Base-by-base conservation (phyloP, 306 rosid genomes). In the Cotoneaster glaucophyllus region DNA sequence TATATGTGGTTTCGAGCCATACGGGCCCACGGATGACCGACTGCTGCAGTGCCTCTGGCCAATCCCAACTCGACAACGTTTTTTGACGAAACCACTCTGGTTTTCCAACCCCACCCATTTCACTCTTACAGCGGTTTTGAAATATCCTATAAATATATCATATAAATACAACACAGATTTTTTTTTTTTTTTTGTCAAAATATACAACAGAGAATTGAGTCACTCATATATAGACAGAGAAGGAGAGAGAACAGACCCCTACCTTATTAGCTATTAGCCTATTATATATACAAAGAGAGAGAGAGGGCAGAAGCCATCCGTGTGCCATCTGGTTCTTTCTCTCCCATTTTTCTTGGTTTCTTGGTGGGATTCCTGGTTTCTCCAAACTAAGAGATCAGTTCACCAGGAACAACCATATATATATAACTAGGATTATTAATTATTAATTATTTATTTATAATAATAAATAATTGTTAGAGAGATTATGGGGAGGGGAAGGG, bases 401-500 rank as follows among this genome's bases (percentile, higher is more conserved):
- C 34, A 25, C 5, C 64, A 25, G 64, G 64, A 63, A 17, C 41
- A 21, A 29, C 21, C 53, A 6, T 15, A 39, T 48, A 48, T 48
- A 15, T 50, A 50, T 50, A 17, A 50, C 54, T 11, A 11, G 64
- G 64, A 58, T 9, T 4, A 17, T 54, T 21, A 13, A 11, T 69
- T 29, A 8, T 26, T 52, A 12, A 6, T 26, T 11, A 8, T 67
- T 59, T n/a, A 34, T 28, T 77, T 22, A n/a, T 32, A 54, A 26
- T 19, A 8, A 50, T 11, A 15, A 26, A 69, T 22, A 2, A 88
- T 25, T 22, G 34, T 61, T 17, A 1, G 11, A 22, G 25, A 57
- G 28, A 61, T 64, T 31, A 64, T 93, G 98, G 97, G 97, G 32
- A 81, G 98, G 45, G 98, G 98, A 74, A 86, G 89, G 72, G 97